These are phyloP conservation scores for Phytophthora kernoviae DNA, from an alignment of 352 stramenopile species.

Conservation along the genomic window DNA sequence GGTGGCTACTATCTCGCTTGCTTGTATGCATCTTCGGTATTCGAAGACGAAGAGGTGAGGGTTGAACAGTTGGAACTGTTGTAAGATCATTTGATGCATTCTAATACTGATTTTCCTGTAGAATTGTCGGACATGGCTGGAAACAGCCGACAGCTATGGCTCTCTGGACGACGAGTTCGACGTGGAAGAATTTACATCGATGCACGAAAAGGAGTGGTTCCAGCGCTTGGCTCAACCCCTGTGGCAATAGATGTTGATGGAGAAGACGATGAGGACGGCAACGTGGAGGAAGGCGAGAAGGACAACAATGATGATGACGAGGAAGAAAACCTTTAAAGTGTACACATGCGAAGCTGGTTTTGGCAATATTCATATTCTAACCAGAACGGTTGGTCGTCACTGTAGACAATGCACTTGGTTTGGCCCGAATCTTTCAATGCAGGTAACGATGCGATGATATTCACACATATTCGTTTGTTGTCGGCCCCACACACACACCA, in stretches of 20 bases:
- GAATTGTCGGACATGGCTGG: constrained; percentile 74
- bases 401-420: too few species aligned
- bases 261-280: too few species aligned
- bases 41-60: constrained; percentile 66
- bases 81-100: too few species aligned
- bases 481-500: too few species aligned
- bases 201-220: constrained; percentile 32
- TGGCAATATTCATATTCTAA: too few species aligned
- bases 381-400: too few species aligned
- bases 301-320: background rate
- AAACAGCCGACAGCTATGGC: constrained; percentile 82
- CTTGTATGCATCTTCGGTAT: constrained; percentile 59
- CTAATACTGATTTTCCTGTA: constrained; percentile 9
- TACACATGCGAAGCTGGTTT: too few species aligned
- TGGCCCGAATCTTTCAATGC: too few species aligned
- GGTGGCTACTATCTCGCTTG: constrained; percentile 76
- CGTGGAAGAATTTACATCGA: constrained; percentile 50
- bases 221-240: constrained; percentile 41
- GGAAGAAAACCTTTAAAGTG: too few species aligned
- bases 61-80: constrained; percentile 1
- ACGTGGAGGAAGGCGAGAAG: constrained; percentile 6
- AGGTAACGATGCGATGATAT: too few species aligned
- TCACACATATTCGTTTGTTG: too few species aligned
- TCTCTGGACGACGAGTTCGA: constrained; percentile 76
- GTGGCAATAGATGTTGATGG: constrained; percentile 31